A percentile compares a stretch with the other conserved stretches of the same genome.
phyloP scores from a whole-genome alignment of 345 rosid genomes.

The Syzygium jambos region DNA sequence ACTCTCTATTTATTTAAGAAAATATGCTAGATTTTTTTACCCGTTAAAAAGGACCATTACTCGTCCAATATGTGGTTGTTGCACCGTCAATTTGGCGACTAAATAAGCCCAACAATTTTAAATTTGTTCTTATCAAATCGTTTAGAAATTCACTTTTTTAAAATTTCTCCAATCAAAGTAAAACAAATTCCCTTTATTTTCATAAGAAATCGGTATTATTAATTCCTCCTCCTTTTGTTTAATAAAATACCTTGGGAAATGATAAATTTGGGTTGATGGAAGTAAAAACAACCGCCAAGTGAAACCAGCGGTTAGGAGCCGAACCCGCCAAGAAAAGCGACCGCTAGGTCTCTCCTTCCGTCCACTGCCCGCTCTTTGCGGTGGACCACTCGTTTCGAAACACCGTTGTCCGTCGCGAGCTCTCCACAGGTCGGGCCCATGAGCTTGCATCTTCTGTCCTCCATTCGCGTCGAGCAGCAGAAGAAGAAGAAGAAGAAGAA shows the following conservation, averaged over 20 bases:
- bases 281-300: background rate
- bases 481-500: background rate
- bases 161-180: background rate
- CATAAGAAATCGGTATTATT: background rate
- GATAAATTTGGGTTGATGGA: background rate
- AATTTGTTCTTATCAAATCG: background rate
- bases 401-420: background rate
- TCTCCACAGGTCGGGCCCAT: background rate
- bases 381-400: conserved; percentile 15
- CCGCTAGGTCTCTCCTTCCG: background rate
- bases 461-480: background rate
- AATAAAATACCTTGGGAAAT: background rate
- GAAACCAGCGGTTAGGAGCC: background rate
- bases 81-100: rapidly evolving
- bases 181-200: background rate
- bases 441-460: background rate
- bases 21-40: rapidly evolving
- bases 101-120: rapidly evolving
- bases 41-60: too few species aligned
- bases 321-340: background rate
- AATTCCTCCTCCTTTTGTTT: background rate
- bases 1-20: background rate
- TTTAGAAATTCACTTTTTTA: background rate
- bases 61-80: rapidly evolving
- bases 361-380: conserved; percentile 9